Evolutionary conservation across 495 filamentous ascomycete genomes (phyloP).

Genomic region (Penicillium psychrofluorescens): DNA sequence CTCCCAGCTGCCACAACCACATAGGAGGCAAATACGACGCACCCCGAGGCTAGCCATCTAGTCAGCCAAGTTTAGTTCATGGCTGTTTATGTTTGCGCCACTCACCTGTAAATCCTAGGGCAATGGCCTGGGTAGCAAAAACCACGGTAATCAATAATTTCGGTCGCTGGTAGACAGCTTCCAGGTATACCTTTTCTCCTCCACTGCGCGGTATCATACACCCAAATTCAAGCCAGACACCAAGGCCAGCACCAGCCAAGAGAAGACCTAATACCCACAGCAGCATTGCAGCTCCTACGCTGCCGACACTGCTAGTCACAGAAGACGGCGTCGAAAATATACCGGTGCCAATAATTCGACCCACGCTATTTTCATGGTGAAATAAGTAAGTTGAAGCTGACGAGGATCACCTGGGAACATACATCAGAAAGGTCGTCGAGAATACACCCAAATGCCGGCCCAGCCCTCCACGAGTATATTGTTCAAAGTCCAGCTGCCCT

Average conservation of each 20-base stretch:
- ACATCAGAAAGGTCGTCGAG: constrained; percentile 39
- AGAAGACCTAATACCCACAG: constrained; percentile 58
- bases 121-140: constrained; percentile 55
- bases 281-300: constrained; percentile 52
- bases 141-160: constrained; percentile 56
- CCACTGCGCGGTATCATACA: constrained; percentile 61
- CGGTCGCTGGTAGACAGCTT: constrained; percentile 60
- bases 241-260: constrained; percentile 49
- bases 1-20: constrained; percentile 27
- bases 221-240: constrained; percentile 57
- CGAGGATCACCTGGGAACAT: background rate
- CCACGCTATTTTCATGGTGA: constrained; percentile 30
- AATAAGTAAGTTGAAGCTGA: background rate
- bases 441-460: constrained; percentile 31
- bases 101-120: constrained; percentile 54
- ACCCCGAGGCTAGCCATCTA: constrained; percentile 15
- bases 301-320: constrained; percentile 55
- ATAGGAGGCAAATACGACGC: constrained; percentile 29
- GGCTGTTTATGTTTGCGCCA: too few species aligned
- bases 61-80: too few species aligned
- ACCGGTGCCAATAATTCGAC: constrained; percentile 62
- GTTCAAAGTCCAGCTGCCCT: constrained; percentile 5
- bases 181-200: constrained; percentile 66
- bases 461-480: constrained; percentile 8
- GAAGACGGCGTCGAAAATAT: constrained; percentile 65